Base-by-base conservation (phyloP, 164 flowering plant genomes). In the Cinnamomum micranthum region DNA sequence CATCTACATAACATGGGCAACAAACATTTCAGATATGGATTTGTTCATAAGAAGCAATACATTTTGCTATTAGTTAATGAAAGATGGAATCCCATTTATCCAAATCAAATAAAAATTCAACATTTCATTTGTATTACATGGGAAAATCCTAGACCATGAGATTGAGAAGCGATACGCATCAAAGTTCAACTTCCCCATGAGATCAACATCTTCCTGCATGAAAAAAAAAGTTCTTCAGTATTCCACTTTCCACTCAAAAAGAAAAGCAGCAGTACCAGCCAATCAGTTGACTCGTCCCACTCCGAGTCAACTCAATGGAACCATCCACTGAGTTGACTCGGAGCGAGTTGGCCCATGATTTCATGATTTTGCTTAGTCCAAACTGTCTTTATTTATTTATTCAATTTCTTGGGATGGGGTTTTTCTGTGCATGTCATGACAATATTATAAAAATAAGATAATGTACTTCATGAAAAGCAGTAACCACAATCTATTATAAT, bases 81-180 rank as follows among this genome's bases (percentile, higher is more conserved):
- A 41, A 9, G 47, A 41, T 41, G 0, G 47, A 41, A 41, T 41
- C 10, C 47, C 10, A 9, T 41, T 69, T 20, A 41, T 69, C 14
- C 10, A 22, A 69, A 69, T 23, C 55, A 69, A 41, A 47, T 35
- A 20, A 69, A 19, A 3, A 24, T 6, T 24, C 25, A 17, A 63
- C n/a, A 20, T 7, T 28, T 60, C 1, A 23, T 27, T 76, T 41
- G 47, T 41, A 41, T 41, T 79, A 80, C 86, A 14, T 63, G 85
- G 85, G 66, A 84, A 84, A 70, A 84, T 84, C 74, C 87, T 76
- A 2, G 87, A 82, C 87, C 87, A 84, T 24, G 87, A 84, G 66
- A 84, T 84, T 28, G 87, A 84, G 69, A 84, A 84, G 0, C 83
- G 81, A 63, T 84, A 84, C 5, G 87, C 87, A 62, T 84, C 87